Base-by-base conservation (phyloP, 1,139 yeast species). In the Hansenula anomala region DNA sequence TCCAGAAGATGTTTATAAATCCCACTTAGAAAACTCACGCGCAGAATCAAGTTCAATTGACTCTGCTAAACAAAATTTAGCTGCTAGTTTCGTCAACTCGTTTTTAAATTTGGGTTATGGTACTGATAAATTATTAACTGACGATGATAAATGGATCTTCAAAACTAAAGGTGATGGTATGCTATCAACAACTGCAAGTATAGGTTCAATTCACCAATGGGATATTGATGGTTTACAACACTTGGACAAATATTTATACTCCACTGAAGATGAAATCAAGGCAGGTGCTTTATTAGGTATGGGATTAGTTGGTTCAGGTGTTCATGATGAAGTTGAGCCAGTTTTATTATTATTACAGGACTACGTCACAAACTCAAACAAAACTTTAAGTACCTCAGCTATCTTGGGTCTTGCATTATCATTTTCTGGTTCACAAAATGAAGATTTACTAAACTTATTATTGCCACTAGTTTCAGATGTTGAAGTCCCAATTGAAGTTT, bases 211-310 rank as follows among this genome's bases (percentile, higher is more conserved):
- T 45, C 82, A 83, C 58, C 90, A 88, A 60, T 92, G 99, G 99
- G 86, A 92, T 60, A 78, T 80, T 52, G 94, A 86, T 52, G 97
- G 97, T 50, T 75, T 92, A 49, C 96, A 90, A 63, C 80, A 78
- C 40, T 73, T 92, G 55, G 97, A 92, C 65, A 88, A 86, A 61
- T 90, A 85, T 61, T 71, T 92, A 45, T 89, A 90, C 59, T 84
- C 96, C 8, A 74, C 80, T 22, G 96, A 89, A 54, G 83, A 80
- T 44, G 92, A 88, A 56, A 80, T 90, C 49, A 88, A 88, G 64
- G 97, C 97, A 12, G 99, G 99, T 64, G 96, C 98, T 6, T 71
- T 92, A 45, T 73, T 94, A 49, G 99, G 97, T 62, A 88, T 89
- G 61, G 98, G 98, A 63, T 74, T 94, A 37, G 84, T 88, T n/a